Evolutionary conservation across 2,329 filamentous ascomycete species (phyloP).

Genomic region (Colletotrichum eleusines): DNA sequence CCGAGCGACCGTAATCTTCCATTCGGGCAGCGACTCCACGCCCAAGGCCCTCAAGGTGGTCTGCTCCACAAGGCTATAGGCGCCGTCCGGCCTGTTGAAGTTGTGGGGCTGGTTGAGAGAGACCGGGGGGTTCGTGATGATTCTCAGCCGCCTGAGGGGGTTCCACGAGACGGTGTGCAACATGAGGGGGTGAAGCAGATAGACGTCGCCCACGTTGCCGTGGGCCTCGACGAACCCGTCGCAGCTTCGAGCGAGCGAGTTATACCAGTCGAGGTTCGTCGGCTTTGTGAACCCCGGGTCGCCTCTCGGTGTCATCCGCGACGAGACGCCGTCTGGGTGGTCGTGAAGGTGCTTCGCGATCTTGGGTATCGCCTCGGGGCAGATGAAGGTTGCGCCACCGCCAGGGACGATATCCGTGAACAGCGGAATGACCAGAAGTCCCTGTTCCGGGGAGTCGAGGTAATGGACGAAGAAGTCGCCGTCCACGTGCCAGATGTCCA

Average conservation of each 20-base stretch:
- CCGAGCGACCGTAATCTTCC: slow-evolving; percentile 63
- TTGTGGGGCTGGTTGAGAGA: slow-evolving; percentile 63
- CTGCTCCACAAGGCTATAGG: slow-evolving; percentile 68
- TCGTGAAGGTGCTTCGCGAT: slow-evolving; percentile 70
- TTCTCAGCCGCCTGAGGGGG: slow-evolving; percentile 44
- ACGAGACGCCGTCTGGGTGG: slow-evolving; percentile 74
- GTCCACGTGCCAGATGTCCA: slow-evolving; percentile 75
- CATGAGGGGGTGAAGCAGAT: slow-evolving; percentile 71
- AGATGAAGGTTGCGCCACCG: slow-evolving; percentile 75
- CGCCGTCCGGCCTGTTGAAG: slow-evolving; percentile 60
- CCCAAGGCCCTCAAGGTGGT: slow-evolving; percentile 65
- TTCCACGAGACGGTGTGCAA: slow-evolving; percentile 64
- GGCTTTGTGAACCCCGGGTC: slow-evolving; percentile 60
- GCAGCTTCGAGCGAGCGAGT: slow-evolving; percentile 53
- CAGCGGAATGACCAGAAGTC: slow-evolving; percentile 74
- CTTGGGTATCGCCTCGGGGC: slow-evolving; percentile 67
- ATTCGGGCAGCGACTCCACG: slow-evolving; percentile 60
- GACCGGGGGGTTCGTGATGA: slow-evolving; percentile 54
- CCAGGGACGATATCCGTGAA: slow-evolving; percentile 72
- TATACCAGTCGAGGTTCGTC: slow-evolving; percentile 60
- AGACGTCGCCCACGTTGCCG: slow-evolving; percentile 68
- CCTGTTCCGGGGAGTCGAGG: slow-evolving; percentile 78
- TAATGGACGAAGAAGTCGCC: slow-evolving; percentile 81
- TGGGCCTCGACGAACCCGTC: slow-evolving; percentile 66
- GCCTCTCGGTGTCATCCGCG: slow-evolving; percentile 71